Conservation (phyloP, 805 yeast genomes). For the Phaffomyces opuntiae region DNA sequence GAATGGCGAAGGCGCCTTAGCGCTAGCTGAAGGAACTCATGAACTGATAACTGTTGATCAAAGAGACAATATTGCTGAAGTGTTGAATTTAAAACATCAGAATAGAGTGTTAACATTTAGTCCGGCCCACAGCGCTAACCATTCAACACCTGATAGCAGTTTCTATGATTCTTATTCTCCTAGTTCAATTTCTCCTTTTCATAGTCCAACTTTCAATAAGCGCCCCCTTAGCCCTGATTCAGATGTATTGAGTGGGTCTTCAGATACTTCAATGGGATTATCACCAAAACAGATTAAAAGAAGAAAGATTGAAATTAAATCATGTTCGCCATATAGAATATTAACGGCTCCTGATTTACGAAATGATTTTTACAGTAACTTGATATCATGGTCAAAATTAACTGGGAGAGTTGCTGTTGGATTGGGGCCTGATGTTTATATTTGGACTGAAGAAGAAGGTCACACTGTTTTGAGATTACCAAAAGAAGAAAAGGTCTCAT, state of each 20-base stretch:
- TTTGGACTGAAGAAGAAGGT: conserved; percentile 53
- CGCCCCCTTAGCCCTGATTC: no score
- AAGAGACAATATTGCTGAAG: conserved; percentile 39
- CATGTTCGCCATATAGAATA: conserved; percentile 41
- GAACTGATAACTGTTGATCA: conserved; percentile 14
- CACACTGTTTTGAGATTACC: conserved; percentile 37
- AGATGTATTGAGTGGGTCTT: no score
- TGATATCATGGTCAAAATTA: conserved; percentile 61
- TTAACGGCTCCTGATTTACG: conserved; percentile 65
- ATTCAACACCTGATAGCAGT: conserved; percentile 5
- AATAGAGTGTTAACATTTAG: conserved; percentile 36
- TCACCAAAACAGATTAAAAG: conserved; percentile 3
- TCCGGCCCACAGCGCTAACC: conserved; percentile 5
- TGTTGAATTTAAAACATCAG: conserved; percentile 37
- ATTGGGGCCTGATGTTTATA: conserved; percentile 45
- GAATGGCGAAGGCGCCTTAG: conserved; percentile 11
- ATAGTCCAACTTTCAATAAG: conserved; percentile 3
- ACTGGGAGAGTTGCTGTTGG: conserved; percentile 59
- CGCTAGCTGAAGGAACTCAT: background rate
- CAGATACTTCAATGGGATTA: conserved; percentile 6
- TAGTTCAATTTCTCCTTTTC: background rate
- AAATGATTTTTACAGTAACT: conserved; percentile 72
- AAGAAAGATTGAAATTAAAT: conserved; percentile 22
- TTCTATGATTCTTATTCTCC: conserved; percentile 1
- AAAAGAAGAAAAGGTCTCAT: conserved; percentile 39